Conservation (phyloP, 345 rosid genomes). For the Turnera subulata region DNA sequence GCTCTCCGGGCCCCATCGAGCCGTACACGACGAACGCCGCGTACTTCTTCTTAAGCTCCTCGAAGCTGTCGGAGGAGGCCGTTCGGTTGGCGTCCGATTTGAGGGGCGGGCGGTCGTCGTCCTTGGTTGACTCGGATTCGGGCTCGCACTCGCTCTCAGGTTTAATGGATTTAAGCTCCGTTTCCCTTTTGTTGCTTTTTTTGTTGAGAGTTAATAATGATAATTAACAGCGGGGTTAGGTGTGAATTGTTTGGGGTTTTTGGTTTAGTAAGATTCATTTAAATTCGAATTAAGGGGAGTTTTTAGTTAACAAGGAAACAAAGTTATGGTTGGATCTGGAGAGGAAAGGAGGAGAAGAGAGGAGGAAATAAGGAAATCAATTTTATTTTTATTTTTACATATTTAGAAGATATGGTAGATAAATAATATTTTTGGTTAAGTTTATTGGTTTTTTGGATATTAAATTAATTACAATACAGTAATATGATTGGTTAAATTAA, state of each 20-base stretch:
- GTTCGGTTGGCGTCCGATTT: constrained; percentile 39
- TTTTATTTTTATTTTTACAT: no score
- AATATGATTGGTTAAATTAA: no score
- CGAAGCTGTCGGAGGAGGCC: constrained; percentile 36
- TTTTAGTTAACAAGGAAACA: neutral
- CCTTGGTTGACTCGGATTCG: constrained; percentile 23
- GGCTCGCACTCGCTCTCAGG: constrained; percentile 26
- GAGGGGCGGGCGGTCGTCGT: constrained; percentile 81
- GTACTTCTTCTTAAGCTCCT: constrained; percentile 82
- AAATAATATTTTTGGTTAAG: no score
- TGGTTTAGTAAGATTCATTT: neutral
- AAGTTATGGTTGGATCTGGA: neutral
- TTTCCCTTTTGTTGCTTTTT: no score
- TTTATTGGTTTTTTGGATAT: no score
- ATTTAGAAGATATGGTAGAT: no score
- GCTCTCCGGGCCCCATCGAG: constrained; percentile 80
- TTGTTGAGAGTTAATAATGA: neutral
- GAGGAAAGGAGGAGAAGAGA: neutral
- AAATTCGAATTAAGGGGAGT: neutral
- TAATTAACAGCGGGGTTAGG: no score
- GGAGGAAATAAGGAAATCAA: no score
- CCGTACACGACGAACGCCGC: constrained; percentile 86
- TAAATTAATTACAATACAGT: no score
- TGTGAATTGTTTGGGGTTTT: neutral
- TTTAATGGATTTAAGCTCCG: constrained; percentile 55